A percentile compares a stretch with the other conserved stretches of the same genome.
These are phyloP conservation scores for Trichoderma polysporum DNA, from an alignment of 2,329 filamentous ascomycete species.

Conservation along the genomic window DNA sequence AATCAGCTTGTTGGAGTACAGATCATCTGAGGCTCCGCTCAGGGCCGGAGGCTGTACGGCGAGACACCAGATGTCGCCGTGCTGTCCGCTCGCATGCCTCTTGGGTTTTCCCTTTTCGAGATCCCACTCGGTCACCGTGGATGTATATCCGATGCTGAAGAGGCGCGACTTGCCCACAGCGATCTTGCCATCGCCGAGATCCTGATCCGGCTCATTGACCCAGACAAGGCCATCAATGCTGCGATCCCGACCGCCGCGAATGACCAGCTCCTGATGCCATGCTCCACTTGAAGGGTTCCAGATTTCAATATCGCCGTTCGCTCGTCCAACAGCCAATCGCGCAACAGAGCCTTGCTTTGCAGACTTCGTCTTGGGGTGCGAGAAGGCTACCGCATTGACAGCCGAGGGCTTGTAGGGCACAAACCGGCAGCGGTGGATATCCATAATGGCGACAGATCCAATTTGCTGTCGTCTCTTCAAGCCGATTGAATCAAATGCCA, in stretches of 20 bases:
- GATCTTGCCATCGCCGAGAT: constrained; percentile 60
- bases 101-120: constrained; percentile 73
- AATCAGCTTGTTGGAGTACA: constrained; percentile 62
- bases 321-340: constrained; percentile 84
- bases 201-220: constrained; percentile 80
- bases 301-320: constrained; percentile 95
- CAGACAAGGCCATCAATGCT: constrained; percentile 90
- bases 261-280: constrained; percentile 88
- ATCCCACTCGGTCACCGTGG: constrained; percentile 93
- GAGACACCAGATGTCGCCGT: constrained; percentile 96
- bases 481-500: constrained; percentile 1
- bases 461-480: constrained; percentile 12
- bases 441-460: constrained; percentile 57
- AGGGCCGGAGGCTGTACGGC: constrained; percentile 69
- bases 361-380: constrained; percentile 61
- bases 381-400: constrained; percentile 94
- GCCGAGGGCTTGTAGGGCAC: constrained; percentile 87
- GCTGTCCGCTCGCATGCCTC: constrained; percentile 84
- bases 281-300: constrained; percentile 83
- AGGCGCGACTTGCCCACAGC: constrained; percentile 74
- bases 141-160: constrained; percentile 95
- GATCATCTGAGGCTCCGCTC: constrained; percentile 36
- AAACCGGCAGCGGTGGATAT: constrained; percentile 96
- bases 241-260: constrained; percentile 78
- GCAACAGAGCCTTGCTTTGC: constrained; percentile 53